phyloP scores from a whole-genome alignment of 345 rosid genomes.

The Erodium maritimum region DNA sequence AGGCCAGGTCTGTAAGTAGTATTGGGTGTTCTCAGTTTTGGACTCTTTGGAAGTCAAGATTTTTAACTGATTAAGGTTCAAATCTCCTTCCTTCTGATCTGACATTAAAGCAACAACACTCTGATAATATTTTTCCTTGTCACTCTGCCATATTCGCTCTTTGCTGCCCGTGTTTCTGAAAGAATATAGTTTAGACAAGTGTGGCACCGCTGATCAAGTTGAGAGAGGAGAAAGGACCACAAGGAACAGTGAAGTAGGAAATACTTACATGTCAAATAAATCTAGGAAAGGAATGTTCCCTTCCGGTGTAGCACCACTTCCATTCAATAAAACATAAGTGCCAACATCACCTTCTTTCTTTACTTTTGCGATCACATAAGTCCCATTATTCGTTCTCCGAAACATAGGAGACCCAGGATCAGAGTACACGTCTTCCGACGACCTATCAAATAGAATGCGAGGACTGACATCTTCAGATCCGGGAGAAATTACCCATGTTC shows the following conservation, averaged over 20 bases:
- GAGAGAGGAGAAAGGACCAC: not conserved
- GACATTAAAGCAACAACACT: conserved; percentile 88
- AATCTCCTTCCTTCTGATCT: conserved; percentile 70
- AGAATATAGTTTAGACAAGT: conserved; percentile 21
- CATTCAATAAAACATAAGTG: conserved; percentile 64
- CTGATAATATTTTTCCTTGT: conserved; percentile 82
- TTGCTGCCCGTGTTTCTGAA: conserved; percentile 81
- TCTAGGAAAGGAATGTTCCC: conserved; percentile 97
- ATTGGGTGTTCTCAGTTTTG: conserved; percentile 89
- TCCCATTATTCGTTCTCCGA: conserved; percentile 69
- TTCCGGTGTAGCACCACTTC: conserved; percentile 91
- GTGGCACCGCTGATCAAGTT: conserved; percentile 6
- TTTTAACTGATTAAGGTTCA: conserved; percentile 57
- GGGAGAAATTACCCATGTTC: conserved; percentile 89
- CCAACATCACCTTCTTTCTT: conserved; percentile 66
- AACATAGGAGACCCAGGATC: conserved; percentile 97
- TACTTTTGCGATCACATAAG: conserved; percentile 74
- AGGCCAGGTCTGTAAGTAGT: conserved; percentile 75
- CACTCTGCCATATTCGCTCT: conserved; percentile 97
- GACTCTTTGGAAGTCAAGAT: conserved; percentile 84
- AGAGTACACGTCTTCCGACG: conserved; percentile 97
- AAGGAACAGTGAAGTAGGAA: not conserved
- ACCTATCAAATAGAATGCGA: conserved; percentile 79
- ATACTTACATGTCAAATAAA: conserved; percentile 88
- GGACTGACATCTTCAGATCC: conserved; percentile 55